Evolutionary conservation across 176 grass and related monocot genomes (phyloP).

Genomic region (Rhynchospora breviuscula): DNA sequence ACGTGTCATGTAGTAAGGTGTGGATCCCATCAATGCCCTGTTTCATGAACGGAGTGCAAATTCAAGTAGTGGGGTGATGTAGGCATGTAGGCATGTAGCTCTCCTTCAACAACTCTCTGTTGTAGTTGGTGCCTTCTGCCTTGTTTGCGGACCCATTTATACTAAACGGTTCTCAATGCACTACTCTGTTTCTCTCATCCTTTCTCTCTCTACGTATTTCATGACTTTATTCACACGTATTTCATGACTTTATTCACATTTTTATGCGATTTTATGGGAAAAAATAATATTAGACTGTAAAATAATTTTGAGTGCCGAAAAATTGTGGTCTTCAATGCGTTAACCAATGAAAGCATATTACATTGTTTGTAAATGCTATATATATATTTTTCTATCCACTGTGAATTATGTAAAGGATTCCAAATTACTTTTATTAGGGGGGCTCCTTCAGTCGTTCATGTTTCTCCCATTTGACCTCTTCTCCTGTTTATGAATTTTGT

Average conservation of each 20-base stretch:
- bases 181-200: not conserved
- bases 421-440: too few species aligned
- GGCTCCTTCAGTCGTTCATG: too few species aligned
- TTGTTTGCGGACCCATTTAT: not conserved
- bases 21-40: not conserved
- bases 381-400: too few species aligned
- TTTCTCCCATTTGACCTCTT: too few species aligned
- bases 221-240: not conserved
- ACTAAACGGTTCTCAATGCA: not conserved
- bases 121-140: slow-evolving; percentile 12
- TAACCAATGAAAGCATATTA: too few species aligned
- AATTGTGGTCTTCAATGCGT: too few species aligned
- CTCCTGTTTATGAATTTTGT: too few species aligned
- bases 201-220: not conserved
- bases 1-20: not conserved
- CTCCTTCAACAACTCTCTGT: not conserved
- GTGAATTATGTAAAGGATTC: too few species aligned
- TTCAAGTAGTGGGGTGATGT: not conserved
- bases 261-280: not conserved
- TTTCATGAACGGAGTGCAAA: slow-evolving; percentile 16
- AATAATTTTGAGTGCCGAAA: not conserved
- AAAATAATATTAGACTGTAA: not conserved
- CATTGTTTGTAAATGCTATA: too few species aligned
- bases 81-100: not conserved
- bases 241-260: not conserved